These are phyloP conservation scores for Fusarium metavorans DNA, from an alignment of 2,329 filamentous ascomycete genomes.

Conservation along the genomic window DNA sequence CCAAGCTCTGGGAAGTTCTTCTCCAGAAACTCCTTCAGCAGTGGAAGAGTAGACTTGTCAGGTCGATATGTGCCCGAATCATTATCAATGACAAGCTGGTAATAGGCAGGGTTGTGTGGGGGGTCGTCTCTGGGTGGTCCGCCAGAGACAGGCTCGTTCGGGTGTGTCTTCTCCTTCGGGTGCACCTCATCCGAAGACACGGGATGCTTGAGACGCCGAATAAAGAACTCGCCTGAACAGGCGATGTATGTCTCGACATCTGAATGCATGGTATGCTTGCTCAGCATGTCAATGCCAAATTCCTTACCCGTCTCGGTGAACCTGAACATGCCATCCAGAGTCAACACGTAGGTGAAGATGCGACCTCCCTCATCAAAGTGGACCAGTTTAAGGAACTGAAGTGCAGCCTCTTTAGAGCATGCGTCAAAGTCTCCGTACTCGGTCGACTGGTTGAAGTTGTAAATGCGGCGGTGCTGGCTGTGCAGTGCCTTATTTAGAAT, in stretches of 20 bases:
- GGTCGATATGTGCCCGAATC: slow-evolving; percentile 94
- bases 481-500: slow-evolving; percentile 88
- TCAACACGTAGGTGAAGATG: slow-evolving; percentile 92
- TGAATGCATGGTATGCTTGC: slow-evolving; percentile 97
- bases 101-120: slow-evolving; percentile 66
- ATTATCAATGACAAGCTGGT: slow-evolving; percentile 94
- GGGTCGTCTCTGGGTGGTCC: slow-evolving; percentile 59
- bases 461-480: slow-evolving; percentile 89
- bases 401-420: slow-evolving; percentile 76
- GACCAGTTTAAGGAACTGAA: slow-evolving; percentile 86
- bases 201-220: slow-evolving; percentile 73
- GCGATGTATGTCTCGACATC: slow-evolving; percentile 93
- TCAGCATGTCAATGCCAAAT: slow-evolving; percentile 92
- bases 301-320: slow-evolving; percentile 98
- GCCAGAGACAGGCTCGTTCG: slow-evolving; percentile 59
- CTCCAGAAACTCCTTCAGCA: slow-evolving; percentile 77
- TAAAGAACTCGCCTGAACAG: slow-evolving; percentile 92
- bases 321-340: slow-evolving; percentile 85
- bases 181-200: slow-evolving; percentile 57
- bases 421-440: slow-evolving; percentile 76
- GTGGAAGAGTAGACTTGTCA: slow-evolving; percentile 79
- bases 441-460: slow-evolving; percentile 86
- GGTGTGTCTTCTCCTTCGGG: slow-evolving; percentile 63
- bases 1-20: slow-evolving; percentile 82
- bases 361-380: slow-evolving; percentile 89